Conservation (phyloP, 129 eudicot species). For the Lactuca sativa region DNA sequence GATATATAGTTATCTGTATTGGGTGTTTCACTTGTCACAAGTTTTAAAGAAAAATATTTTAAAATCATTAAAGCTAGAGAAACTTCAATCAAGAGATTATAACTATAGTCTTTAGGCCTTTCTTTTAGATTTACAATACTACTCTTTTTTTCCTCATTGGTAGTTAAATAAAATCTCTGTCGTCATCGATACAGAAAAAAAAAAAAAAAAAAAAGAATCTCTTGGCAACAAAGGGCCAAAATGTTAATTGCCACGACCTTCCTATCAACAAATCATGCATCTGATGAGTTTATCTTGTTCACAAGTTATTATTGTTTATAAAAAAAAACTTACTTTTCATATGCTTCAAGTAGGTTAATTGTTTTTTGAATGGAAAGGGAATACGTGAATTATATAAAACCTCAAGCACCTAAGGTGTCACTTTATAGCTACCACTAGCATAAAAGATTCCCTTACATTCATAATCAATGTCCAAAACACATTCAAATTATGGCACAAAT, state of each 20-base stretch:
- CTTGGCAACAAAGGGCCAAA: not conserved
- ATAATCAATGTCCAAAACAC: constrained; percentile 10
- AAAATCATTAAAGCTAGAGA: no score
- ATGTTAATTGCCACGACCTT: not conserved
- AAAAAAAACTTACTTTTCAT: not conserved
- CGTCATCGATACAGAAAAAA: no score
- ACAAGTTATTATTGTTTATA: no score
- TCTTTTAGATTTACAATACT: no score
- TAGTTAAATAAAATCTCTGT: no score
- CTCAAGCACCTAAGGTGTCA: not conserved
- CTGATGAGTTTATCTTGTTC: not conserved
- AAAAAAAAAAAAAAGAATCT: not conserved
- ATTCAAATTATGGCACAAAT: not conserved
- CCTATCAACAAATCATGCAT: not conserved
- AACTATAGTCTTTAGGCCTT: no score
- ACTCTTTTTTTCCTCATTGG: no score
- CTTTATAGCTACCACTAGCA: constrained; percentile 14
- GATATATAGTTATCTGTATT: no score
- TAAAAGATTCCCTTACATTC: not conserved
- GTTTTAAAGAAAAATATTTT: no score
- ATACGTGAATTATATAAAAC: not conserved
- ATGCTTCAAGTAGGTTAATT: not conserved
- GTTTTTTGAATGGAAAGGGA: not conserved
- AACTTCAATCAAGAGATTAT: no score
- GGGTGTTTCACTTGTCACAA: no score